These are phyloP conservation scores for Curvularia sp. DNA, from an alignment of 2,329 filamentous ascomycete species.

Conservation along the genomic window DNA sequence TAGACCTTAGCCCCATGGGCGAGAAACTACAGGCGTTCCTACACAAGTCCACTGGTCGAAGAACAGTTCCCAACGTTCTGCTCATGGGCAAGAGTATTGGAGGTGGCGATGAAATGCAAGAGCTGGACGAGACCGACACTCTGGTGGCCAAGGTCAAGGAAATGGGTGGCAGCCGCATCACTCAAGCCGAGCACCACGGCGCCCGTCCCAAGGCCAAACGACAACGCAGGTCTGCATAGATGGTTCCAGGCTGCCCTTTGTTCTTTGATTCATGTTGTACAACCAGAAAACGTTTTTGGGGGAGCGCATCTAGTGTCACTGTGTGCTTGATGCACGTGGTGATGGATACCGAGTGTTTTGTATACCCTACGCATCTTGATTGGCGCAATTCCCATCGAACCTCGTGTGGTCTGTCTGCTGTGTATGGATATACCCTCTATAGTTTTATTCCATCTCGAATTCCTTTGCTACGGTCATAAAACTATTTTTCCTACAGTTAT, in stretches of 20 bases:
- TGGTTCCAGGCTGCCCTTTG: background rate
- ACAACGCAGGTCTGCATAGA: slow-evolving; percentile 13
- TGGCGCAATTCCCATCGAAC: slow-evolving; percentile 11
- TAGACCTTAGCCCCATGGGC: slow-evolving; percentile 82
- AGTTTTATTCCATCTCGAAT: slow-evolving; percentile 14
- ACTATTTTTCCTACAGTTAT: background rate
- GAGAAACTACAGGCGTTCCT: slow-evolving; percentile 74
- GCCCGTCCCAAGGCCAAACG: slow-evolving; percentile 21
- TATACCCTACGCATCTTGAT: slow-evolving; percentile 19
- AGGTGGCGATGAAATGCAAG: slow-evolving; percentile 83
- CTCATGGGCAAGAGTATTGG: slow-evolving; percentile 89
- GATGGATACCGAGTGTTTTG: slow-evolving; percentile 6
- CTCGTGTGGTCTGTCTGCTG: slow-evolving; percentile 7
- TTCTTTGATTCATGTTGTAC: slow-evolving; percentile 6
- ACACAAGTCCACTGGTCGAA: slow-evolving; percentile 74
- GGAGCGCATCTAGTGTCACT: background rate
- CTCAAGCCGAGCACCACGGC: slow-evolving; percentile 37
- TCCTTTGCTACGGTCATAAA: background rate
- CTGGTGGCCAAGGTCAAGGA: slow-evolving; percentile 75
- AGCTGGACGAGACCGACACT: slow-evolving; percentile 67
- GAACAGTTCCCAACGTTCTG: slow-evolving; percentile 90
- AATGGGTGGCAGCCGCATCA: slow-evolving; percentile 73
- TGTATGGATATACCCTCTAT: slow-evolving; percentile 27
- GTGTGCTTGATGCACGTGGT: slow-evolving; percentile 1
- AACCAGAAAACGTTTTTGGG: slow-evolving; percentile 1